phyloP scores from a whole-genome alignment of 805 yeast genomes.

The Wickerhamomyces silvicola region DNA sequence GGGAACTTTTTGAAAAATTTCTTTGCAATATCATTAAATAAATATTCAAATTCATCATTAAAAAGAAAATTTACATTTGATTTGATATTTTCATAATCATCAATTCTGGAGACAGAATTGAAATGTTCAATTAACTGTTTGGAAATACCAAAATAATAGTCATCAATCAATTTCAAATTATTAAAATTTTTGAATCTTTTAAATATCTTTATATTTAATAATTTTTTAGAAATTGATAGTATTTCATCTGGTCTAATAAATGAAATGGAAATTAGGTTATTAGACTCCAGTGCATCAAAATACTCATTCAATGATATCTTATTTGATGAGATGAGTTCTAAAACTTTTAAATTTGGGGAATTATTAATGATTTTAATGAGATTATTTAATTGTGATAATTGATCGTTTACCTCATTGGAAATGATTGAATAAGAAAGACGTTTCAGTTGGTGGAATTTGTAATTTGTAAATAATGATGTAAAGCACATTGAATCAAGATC shows the following conservation, averaged over 20 bases:
- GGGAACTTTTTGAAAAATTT: constrained; percentile 1
- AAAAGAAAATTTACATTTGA: constrained; percentile 1
- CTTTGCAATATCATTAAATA: constrained; percentile 3
- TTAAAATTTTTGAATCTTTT: constrained; percentile 6
- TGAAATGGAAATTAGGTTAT: not conserved
- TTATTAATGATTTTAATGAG: not conserved
- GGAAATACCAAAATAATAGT: constrained; percentile 10
- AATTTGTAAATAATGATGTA: constrained; percentile 1
- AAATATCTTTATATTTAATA: constrained; percentile 9
- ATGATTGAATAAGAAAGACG: not conserved
- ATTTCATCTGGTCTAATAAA: constrained; percentile 3
- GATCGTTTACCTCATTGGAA: not conserved
- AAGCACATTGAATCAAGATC: not conserved
- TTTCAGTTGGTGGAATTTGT: not conserved
- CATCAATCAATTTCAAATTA: constrained; percentile 11
- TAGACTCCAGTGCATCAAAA: not conserved
- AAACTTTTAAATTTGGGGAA: not conserved
- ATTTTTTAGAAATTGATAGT: constrained; percentile 4
- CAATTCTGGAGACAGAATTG: constrained; percentile 12
- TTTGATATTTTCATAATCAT: constrained; percentile 12
- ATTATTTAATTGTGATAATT: not conserved
- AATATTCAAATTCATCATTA: constrained; percentile 3
- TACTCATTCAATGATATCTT: not conserved
- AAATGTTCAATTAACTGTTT: constrained; percentile 14
- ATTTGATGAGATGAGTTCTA: constrained; percentile 1